These are phyloP conservation scores for Zygosaccharomyces sapae DNA, from an alignment of 1,139 yeast species.

Conservation along the genomic window DNA sequence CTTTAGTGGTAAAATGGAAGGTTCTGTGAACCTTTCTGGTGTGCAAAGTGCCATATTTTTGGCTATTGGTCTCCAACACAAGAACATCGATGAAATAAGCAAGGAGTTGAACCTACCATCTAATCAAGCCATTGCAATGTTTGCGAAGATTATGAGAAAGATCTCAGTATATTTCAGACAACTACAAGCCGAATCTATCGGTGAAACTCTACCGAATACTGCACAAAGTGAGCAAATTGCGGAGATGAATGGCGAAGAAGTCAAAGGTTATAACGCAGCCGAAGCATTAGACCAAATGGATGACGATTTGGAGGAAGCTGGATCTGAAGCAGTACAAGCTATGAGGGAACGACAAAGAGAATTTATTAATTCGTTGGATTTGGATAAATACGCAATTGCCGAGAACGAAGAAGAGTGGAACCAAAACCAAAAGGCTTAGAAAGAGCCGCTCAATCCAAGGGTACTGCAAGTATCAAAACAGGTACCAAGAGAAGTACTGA, in stretches of 20 bases:
- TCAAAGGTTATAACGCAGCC: constrained; percentile 39
- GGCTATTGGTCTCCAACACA: constrained; percentile 93
- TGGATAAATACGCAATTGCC: constrained; percentile 81
- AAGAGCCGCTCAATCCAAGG: constrained; percentile 57
- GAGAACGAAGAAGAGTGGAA: constrained; percentile 73
- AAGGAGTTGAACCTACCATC: constrained; percentile 79
- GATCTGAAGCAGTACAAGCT: constrained; percentile 67
- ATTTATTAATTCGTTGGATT: constrained; percentile 76
- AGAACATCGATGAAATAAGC: constrained; percentile 73
- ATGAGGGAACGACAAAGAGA: constrained; percentile 79
- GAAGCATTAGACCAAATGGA: constrained; percentile 54
- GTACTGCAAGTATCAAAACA: constrained; percentile 71
- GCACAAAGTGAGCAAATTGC: constrained; percentile 53
- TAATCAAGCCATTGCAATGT: constrained; percentile 94
- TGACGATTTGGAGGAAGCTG: constrained; percentile 68
- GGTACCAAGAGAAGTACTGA: constrained; percentile 60
- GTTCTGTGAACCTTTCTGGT: constrained; percentile 64
- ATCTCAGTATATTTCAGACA: constrained; percentile 67
- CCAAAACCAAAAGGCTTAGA: constrained; percentile 46
- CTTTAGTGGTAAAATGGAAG: constrained; percentile 59
- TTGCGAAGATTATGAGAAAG: constrained; percentile 86
- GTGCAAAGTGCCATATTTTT: constrained; percentile 89
- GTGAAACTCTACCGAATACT: constrained; percentile 59
- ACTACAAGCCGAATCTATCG: constrained; percentile 65
- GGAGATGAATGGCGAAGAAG: constrained; percentile 62